These are phyloP conservation scores for Lentinula sp. DNA, from an alignment of 768 basidiomycete species.

Conservation along the genomic window DNA sequence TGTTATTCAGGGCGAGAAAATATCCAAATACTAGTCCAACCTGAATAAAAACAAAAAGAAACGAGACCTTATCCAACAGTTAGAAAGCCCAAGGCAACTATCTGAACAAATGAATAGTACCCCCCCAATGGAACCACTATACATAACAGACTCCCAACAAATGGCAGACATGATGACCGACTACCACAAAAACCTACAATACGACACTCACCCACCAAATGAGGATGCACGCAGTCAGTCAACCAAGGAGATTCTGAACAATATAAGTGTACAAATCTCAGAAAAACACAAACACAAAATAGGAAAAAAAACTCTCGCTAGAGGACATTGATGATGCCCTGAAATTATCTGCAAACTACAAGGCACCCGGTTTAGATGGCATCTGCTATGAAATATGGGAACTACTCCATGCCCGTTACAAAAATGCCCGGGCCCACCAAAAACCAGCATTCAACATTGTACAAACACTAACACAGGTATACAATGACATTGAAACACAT, in stretches of 20 bases:
- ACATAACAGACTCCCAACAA: not conserved
- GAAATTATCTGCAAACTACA: not conserved
- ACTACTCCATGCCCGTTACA: not conserved
- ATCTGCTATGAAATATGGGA: constrained; percentile 15
- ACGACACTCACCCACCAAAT: not conserved
- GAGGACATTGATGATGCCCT: not conserved
- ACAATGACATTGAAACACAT: constrained; percentile 12
- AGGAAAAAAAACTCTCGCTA: not conserved
- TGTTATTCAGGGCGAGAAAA: constrained; percentile 10
- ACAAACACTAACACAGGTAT: not conserved
- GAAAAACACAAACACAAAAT: not conserved
- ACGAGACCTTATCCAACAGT: constrained; percentile 12
- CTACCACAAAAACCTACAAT: not conserved
- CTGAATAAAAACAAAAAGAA: constrained; percentile 7
- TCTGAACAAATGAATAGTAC: not conserved
- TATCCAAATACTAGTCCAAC: constrained; percentile 16
- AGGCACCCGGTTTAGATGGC: constrained; percentile 6
- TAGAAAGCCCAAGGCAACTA: not conserved
- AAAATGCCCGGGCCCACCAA: not conserved
- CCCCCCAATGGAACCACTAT: not conserved
- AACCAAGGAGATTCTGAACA: not conserved
- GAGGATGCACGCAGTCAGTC: not conserved
- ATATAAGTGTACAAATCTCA: not conserved
- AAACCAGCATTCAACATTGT: not conserved
- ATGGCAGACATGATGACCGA: constrained; percentile 1